Base-by-base conservation (phyloP, 177 flowering plant species). In the Telopea speciosissima region DNA sequence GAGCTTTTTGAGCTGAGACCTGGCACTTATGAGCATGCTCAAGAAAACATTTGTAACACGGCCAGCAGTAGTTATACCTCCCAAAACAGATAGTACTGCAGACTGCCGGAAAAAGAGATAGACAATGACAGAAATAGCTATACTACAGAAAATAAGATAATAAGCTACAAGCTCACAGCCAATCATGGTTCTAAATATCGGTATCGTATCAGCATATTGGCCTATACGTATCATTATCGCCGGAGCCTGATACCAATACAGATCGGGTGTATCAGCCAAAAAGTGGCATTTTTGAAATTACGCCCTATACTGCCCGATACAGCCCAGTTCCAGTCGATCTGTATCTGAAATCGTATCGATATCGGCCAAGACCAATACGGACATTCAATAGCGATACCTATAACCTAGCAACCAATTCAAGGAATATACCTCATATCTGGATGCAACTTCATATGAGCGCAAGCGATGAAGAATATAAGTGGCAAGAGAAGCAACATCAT, bases 401-500 rank as follows among this genome's bases (percentile, higher is more conserved):
- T 28, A 28, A 28, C 31, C 31, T 28, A 28, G 31, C 31, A 28
- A 28, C 31, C 31, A 54, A 28, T 54, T 40, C 49, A 65, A 40
- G 65, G 44, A 65, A 28, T 26, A 58, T 82, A 93, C 99, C 98
- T 96, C 99, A 74, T 85, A 93, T 87, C 90, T 86, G 5, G 89
- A 85, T 72, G 86, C 85, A 79, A 93, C 86, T 84, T 96, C 99
- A 85, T 91, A 96, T 22, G 80, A 80, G 52, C 91, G 88, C 74
- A 91, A 60, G 16, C 99, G 97, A 69, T 86, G 94, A 64, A 96
- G 90, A 59, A 93, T 62, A 83, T 83, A 88, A 62, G 90, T 85
- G 66, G 93, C 87, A 72, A 89, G 89, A 75, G 93, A 89, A 69
- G 97, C 95, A 81, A 96, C 79, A 82, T 85, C 96, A 82, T 96